Evolutionary conservation across 2,329 filamentous ascomycete species (phyloP), one percentile per base, ranked within the genome.

Genomic region (Seiridium unicorne): DNA sequence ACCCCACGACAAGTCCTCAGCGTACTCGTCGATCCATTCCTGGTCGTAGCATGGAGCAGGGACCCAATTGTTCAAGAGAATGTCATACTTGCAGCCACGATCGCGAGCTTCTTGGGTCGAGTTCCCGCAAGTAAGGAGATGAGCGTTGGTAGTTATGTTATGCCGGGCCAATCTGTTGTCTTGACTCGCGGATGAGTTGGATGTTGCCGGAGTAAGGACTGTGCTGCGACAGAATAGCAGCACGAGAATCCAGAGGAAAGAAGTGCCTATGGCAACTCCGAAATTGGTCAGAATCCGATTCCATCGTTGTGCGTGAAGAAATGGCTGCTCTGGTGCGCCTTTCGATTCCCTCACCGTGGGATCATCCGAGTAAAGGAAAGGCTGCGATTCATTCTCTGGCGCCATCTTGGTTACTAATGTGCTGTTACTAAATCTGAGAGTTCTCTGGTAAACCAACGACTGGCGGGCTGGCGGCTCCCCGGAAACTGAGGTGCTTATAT

Each of bases 51-150:
- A 68, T 18, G 51, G 55, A 5, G 57, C 61, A 1, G 66, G 68
- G 7, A 70, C 65, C 67, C 67, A 70, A 44, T 66, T 64, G 58
- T 70, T 70, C 9, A 68, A 35, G 1, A 70, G 59, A 5, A 69
- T 63, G 49, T 70, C 68, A 56, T 68, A 70, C 26, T 55, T 61
- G 64, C 68, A 70, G 3, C 62, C 62, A 2, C 51, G 44, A 3
- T 59, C 56, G 13, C 55, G 61, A 2, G 68, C 68, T 31, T 65
- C 62, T 40, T 57, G 34, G 3, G 62, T 59, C 4, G 68, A 62
- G 55, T 55, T 64, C 31, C 67, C 67, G 53, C 68, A 70, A 8
- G 46, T 51, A 9, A 66, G 57, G 3, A 64, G 55, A 13, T 51
- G 60, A 13, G 62, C 60, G 44, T 61, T 56, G 10, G 60, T 60